phyloP scores from a whole-genome alignment of 306 rosid species.

The Fagus sylvatica region DNA sequence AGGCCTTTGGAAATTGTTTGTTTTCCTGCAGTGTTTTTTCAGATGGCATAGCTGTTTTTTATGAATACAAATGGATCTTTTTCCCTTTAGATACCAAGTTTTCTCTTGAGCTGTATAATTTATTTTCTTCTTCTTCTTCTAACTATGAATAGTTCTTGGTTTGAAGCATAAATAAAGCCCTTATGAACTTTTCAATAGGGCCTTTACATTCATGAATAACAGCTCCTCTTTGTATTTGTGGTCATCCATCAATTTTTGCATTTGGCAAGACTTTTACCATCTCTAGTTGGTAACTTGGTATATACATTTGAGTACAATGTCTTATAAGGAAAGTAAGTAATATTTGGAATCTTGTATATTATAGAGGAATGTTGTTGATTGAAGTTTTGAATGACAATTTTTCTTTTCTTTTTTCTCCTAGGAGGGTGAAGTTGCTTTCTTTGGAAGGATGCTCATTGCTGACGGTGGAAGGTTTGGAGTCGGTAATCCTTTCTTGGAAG shows the following conservation, averaged over 20 bases:
- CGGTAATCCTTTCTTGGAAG: slow-evolving; percentile 63
- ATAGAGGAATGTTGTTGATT: not conserved
- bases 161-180: slow-evolving; percentile 2
- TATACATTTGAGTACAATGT: not conserved
- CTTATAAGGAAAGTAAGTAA: not conserved
- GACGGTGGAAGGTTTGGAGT: slow-evolving; percentile 72
- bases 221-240: not conserved
- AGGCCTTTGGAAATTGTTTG: not conserved
- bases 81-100: no score
- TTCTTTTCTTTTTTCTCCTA: slow-evolving; percentile 28
- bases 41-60: not conserved
- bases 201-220: not conserved
- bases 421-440: slow-evolving; percentile 68
- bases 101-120: no score
- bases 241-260: not conserved
- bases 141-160: not conserved
- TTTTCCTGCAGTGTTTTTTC: not conserved
- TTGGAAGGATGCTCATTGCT: slow-evolving; percentile 85
- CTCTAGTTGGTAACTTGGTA: not conserved
- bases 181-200: not conserved
- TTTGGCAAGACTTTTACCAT: not conserved
- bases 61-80: not conserved
- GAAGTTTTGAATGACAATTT: not conserved
- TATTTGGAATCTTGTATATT: not conserved
- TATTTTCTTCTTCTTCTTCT: not conserved